Evolutionary conservation across 805 yeast species (phyloP).

Genomic region (Myxozyma geophila): DNA sequence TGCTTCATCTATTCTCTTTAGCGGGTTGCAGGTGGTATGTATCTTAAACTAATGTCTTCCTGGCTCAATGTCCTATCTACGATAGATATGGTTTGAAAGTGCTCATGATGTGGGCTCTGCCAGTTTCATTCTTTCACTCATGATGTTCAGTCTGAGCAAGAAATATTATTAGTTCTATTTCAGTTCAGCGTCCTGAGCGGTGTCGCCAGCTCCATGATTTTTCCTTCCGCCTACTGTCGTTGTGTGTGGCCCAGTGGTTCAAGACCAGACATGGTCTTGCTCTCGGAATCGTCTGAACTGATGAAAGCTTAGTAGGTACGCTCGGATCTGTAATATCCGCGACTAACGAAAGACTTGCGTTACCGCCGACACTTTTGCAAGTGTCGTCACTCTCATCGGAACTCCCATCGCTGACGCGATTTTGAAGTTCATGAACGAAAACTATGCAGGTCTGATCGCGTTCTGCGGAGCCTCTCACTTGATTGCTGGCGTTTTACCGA

Average conservation of each 20-base stretch:
- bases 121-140: slow-evolving; percentile 54
- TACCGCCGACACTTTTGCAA: slow-evolving; percentile 57
- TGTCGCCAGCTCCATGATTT: slow-evolving; percentile 47
- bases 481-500: slow-evolving; percentile 38
- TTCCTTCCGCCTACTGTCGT: slow-evolving; percentile 61
- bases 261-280: slow-evolving; percentile 60
- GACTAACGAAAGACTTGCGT: slow-evolving; percentile 74
- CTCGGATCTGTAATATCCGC: slow-evolving; percentile 63
- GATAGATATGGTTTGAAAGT: slow-evolving; percentile 60
- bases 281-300: slow-evolving; percentile 64
- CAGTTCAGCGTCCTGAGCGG: slow-evolving; percentile 62
- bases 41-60: not conserved
- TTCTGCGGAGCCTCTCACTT: slow-evolving; percentile 44
- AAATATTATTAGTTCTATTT: slow-evolving; percentile 63
- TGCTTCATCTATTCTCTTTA: slow-evolving; percentile 51
- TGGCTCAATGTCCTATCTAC: slow-evolving; percentile 58
- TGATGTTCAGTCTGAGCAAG: slow-evolving; percentile 57
- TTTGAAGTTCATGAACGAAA: slow-evolving; percentile 39
- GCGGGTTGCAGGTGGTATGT: slow-evolving; percentile 54
- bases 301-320: slow-evolving; percentile 72
- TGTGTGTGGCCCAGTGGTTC: slow-evolving; percentile 69
- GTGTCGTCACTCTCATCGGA: slow-evolving; percentile 47
- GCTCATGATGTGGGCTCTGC: slow-evolving; percentile 54
- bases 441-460: slow-evolving; percentile 43
- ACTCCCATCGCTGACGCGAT: slow-evolving; percentile 48